Evolutionary conservation across 495 filamentous ascomycete genomes (phyloP).

Genomic region (Patellaria atrata): DNA sequence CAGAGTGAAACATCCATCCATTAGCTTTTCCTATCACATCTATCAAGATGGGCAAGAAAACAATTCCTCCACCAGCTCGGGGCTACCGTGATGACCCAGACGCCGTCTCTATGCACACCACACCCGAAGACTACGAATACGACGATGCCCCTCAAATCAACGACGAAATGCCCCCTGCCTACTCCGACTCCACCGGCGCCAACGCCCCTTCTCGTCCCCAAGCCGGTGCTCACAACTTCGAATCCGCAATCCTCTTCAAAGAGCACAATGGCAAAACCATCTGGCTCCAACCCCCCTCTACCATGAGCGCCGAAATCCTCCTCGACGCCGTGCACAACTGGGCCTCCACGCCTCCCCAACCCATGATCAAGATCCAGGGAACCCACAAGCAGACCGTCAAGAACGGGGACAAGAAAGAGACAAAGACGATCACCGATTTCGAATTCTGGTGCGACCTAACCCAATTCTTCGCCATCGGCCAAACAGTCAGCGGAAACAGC

Average conservation of each 20-base stretch:
- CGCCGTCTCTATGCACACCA: slow-evolving; percentile 21
- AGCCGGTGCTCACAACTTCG: no score
- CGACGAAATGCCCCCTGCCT: slow-evolving; percentile 19
- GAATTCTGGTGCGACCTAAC: slow-evolving; percentile 37
- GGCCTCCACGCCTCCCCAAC: slow-evolving; percentile 32
- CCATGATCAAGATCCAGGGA: slow-evolving; percentile 34
- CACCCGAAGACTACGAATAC: slow-evolving; percentile 22
- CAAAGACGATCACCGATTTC: slow-evolving; percentile 34
- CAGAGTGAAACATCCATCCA: no score
- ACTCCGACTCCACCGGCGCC: slow-evolving; percentile 16
- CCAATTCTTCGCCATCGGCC: slow-evolving; percentile 27
- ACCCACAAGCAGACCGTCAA: slow-evolving; percentile 34
- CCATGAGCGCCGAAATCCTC: no score
- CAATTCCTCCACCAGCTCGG: background rate
- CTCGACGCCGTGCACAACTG: slow-evolving; percentile 14
- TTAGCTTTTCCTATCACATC: background rate
- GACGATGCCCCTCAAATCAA: slow-evolving; percentile 19
- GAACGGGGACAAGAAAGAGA: slow-evolving; percentile 33
- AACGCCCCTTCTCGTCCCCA: slow-evolving; percentile 1
- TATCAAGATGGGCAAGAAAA: slow-evolving; percentile 9
- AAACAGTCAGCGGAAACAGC: background rate
- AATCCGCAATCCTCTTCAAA: no score
- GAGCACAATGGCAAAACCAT: no score
- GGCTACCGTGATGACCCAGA: slow-evolving; percentile 21
- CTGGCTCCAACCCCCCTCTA: no score